Conservation (phyloP, 208 protist genomes). For the Trypanosoma congolense region DNA sequence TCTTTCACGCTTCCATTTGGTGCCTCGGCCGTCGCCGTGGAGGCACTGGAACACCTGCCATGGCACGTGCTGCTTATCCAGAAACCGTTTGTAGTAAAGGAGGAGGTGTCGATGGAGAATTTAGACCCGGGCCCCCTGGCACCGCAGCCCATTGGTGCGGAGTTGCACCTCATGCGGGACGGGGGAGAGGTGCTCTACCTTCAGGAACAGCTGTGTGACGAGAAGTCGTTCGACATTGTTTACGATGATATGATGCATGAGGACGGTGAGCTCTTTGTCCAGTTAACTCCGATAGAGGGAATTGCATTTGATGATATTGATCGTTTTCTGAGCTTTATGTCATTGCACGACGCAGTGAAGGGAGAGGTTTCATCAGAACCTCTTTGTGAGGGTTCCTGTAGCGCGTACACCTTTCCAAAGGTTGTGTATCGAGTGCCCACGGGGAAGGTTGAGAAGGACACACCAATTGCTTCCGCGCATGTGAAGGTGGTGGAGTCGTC, state of each 20-base stretch:
- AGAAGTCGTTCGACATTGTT: slow-evolving; percentile 35
- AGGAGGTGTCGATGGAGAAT: slow-evolving; percentile 34
- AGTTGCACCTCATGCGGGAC: slow-evolving; percentile 67
- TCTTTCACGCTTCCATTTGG: slow-evolving; percentile 26
- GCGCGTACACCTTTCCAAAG: slow-evolving; percentile 49
- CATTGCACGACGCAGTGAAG: neutral
- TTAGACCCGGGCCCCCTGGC: slow-evolving; percentile 24
- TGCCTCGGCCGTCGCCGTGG: neutral
- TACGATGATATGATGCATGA: slow-evolving; percentile 66
- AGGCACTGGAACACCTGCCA: neutral
- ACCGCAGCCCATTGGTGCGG: slow-evolving; percentile 48
- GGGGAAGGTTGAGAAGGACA: slow-evolving; percentile 40
- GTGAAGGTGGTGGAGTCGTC: slow-evolving; percentile 29
- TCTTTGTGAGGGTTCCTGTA: slow-evolving; percentile 53
- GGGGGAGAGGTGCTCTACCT: slow-evolving; percentile 60
- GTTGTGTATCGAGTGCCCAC: slow-evolving; percentile 56
- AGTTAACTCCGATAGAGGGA: slow-evolving; percentile 70
- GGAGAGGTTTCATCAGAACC: slow-evolving; percentile 11
- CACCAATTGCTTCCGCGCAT: slow-evolving; percentile 44
- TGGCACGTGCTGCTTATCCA: slow-evolving; percentile 55
- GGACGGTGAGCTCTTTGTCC: slow-evolving; percentile 71
- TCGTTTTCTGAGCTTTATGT: slow-evolving; percentile 30
- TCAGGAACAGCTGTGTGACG: slow-evolving; percentile 36
- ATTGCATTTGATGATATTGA: slow-evolving; percentile 70
- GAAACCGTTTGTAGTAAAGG: slow-evolving; percentile 34